phyloP scores from a whole-genome alignment of 768 basidiomycete genomes.

The Boletus subcaerulescens region DNA sequence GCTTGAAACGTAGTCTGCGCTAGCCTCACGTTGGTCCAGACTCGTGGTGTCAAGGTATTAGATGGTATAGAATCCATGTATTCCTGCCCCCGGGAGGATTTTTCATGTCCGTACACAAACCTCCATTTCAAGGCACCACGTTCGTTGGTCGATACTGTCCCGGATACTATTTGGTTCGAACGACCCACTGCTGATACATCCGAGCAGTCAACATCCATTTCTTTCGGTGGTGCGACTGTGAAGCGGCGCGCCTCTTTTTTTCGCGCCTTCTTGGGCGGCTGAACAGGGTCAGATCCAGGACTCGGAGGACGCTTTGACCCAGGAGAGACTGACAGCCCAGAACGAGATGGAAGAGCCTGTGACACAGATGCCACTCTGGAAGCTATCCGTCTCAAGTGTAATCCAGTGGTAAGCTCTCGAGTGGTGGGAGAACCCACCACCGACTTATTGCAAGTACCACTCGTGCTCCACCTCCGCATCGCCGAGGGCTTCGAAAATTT shows the following conservation, averaged over 20 bases:
- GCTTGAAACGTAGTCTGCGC: not conserved
- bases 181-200: not conserved
- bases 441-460: not conserved
- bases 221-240: not conserved
- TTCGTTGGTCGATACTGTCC: not conserved
- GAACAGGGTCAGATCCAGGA: not conserved
- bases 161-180: not conserved
- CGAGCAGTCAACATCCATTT: not conserved
- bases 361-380: not conserved
- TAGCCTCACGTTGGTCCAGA: constrained; percentile 29
- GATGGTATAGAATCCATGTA: not conserved
- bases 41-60: constrained; percentile 14
- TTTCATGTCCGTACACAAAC: constrained; percentile 10
- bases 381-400: not conserved
- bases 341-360: not conserved
- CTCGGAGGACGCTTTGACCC: constrained; percentile 19
- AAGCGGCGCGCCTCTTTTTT: not conserved
- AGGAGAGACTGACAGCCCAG: not conserved
- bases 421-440: not conserved
- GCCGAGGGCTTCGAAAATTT: constrained; percentile 1
- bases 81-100: not conserved
- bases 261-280: constrained; percentile 9
- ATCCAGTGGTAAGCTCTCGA: not conserved
- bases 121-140: constrained; percentile 14
- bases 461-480: not conserved